Evolutionary conservation across 495 filamentous ascomycete genomes (phyloP).

Genomic region (Aspergillus hancockii): DNA sequence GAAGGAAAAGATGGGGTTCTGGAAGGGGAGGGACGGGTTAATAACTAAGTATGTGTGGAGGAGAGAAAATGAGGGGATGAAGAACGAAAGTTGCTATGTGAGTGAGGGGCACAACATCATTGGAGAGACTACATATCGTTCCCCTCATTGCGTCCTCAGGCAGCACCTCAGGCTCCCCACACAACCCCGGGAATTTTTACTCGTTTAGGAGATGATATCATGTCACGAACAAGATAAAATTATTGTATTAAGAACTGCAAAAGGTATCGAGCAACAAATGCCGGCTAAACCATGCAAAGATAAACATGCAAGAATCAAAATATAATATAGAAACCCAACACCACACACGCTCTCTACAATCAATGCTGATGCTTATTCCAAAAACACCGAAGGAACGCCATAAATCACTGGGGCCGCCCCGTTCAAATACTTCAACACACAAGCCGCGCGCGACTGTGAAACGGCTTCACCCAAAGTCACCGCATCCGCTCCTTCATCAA

Average conservation of each 20-base stretch:
- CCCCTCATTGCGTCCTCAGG: constrained; percentile 3
- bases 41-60: neutral
- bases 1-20: neutral
- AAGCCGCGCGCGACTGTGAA: constrained; percentile 66
- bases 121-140: neutral
- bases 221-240: no score
- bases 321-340: neutral
- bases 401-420: constrained; percentile 92
- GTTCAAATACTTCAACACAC: constrained; percentile 86
- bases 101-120: constrained; percentile 10
- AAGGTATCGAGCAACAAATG: neutral
- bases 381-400: constrained; percentile 81
- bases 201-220: neutral
- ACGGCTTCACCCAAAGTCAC: constrained; percentile 75
- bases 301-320: neutral
- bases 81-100: constrained; percentile 21
- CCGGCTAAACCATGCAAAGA: neutral
- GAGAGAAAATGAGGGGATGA: constrained; percentile 29
- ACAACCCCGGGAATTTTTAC: constrained; percentile 1
- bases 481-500: constrained; percentile 29
- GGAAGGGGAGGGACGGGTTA: neutral
- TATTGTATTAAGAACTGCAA: neutral
- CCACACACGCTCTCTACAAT: neutral
- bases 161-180: neutral
- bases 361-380: constrained; percentile 42